Evolutionary conservation across 106 monocot species (phyloP), one percentile per base, ranked within the genome.

Genomic region (Dendrobium chrysotoxum): DNA sequence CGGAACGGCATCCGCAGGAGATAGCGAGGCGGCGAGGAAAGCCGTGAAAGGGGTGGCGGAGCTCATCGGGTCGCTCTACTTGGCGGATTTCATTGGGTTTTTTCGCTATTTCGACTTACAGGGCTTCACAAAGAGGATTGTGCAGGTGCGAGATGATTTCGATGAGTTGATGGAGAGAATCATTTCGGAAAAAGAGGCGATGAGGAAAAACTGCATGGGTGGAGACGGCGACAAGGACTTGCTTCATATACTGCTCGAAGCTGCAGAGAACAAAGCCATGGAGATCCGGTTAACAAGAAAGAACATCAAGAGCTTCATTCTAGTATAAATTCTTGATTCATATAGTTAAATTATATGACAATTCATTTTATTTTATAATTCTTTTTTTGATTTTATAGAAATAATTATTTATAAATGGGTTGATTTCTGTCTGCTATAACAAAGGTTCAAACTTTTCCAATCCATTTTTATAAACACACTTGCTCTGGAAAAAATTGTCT

Each of bases 251-350:
- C 39, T 92, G 74, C 83, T 92, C 9, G 88, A 90, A 42, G 41
- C 79, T 12, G 70, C 86, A 7, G 86, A 85, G 28, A 85, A 93
- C 40, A 78, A 70, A 12, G 82, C 39, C 1, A 83, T 86, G 0
- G 85, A 93, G 58, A 53, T 88, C n/a, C 90, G 53, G 47, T 80
- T 90, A 5, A 86, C 82, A 7, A 83, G 86, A 30, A 87, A 92
- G 7, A 86, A 93, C 80, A 88, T 93, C 79, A 93, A 93, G 74
- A 83, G 77, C 7, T 85, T 88, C 54, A 31, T 88, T 65, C 20
- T 86, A 54, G 87, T 87, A 84, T 38, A 71, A 23, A n/a, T 25
- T 72, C 9, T 44, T 44, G 44, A 0, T 44, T 9, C 44, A 44
- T 0, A 44, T 6, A 44, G 44, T 9, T 44, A 9, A 44, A 9